Conservation (phyloP, 495 filamentous ascomycete genomes). For the Annulohypoxylon nitens region DNA sequence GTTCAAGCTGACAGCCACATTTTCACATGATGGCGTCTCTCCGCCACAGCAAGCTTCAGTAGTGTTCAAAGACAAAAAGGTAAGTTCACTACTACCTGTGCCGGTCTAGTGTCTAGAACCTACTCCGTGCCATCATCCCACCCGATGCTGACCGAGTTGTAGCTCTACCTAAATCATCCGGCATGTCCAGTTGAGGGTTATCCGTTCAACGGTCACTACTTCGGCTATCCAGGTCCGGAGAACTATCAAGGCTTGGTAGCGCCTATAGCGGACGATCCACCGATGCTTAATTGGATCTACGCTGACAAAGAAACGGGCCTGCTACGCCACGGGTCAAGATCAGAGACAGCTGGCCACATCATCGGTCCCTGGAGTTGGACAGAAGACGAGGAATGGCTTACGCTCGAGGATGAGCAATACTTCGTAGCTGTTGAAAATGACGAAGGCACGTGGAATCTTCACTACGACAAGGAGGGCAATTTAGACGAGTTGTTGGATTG, state of each 20-base stretch:
- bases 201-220: conserved; percentile 72
- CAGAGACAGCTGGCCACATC: conserved; percentile 62
- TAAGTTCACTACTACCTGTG: conserved; percentile 41
- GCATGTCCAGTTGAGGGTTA: conserved; percentile 60
- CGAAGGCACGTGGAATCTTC: conserved; percentile 61
- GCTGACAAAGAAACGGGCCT: conserved; percentile 68
- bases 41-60: conserved; percentile 54
- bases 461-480: conserved; percentile 57
- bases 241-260: conserved; percentile 69
- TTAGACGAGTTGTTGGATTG: conserved; percentile 47
- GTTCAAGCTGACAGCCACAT: conserved; percentile 61
- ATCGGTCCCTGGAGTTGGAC: conserved; percentile 71
- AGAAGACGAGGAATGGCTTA: conserved; percentile 66
- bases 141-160: neutral
- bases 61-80: conserved; percentile 61
- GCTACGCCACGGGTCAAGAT: conserved; percentile 66
- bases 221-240: conserved; percentile 68
- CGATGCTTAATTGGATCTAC: conserved; percentile 75
- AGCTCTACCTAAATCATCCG: conserved; percentile 64
- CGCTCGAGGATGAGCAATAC: conserved; percentile 58
- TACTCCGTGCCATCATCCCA: neutral
- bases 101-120: neutral
- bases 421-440: conserved; percentile 62
- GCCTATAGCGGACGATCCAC: conserved; percentile 69
- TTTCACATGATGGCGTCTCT: conserved; percentile 56